Base-by-base conservation (phyloP, 2,329 filamentous ascomycete genomes). In the Leptographium procerum region DNA sequence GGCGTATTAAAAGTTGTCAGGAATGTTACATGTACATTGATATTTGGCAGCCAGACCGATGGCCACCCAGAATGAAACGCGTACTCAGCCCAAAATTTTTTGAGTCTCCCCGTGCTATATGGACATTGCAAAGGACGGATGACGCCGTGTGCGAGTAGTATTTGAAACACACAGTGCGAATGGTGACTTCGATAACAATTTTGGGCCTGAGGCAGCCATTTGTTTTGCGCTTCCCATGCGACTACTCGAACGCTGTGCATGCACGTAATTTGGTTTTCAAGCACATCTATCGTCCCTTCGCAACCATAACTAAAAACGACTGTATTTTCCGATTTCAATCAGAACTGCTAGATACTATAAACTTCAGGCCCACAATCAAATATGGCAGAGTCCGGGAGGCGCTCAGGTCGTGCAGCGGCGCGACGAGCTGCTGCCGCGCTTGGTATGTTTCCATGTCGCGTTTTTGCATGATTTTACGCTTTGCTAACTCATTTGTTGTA, bases 381-480 rank as follows among this genome's bases (percentile, higher is more conserved):
- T 13, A 63, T 64, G 62, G 59, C 61, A 22, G 62, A 62, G 34
- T 56, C 43, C 69, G 69, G 69, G 67, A 64, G 70, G 70, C 70
- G 74, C 55, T 74, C 74, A 26, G 71, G 73, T 60, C 72, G 74
- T 60, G 74, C 74, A 31, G 74, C 74, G 52, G 74, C 74, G 50
- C 71, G 73, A 64, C 71, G 73, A 58, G 74, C 74, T 29, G 72
- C 73, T 48, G 71, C 72, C 34, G 74, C 72, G 33, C 68, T 76
- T 48, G 73, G 73, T 59, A 43, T n/a, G 57, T 50, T 19, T 43
- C 2, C 31, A n/a, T 16, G 7, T 54, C 3, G 16, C 13, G 33
- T 2, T 8, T 26, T 22, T n/a, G n/a, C 19, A 8, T 28, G 9
- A 11, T 16, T 3, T 10, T 4, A 22, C 5, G 13, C 4, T 16